Conservation (phyloP, 1,139 yeast genomes). For the Debaryomyces sp. region DNA sequence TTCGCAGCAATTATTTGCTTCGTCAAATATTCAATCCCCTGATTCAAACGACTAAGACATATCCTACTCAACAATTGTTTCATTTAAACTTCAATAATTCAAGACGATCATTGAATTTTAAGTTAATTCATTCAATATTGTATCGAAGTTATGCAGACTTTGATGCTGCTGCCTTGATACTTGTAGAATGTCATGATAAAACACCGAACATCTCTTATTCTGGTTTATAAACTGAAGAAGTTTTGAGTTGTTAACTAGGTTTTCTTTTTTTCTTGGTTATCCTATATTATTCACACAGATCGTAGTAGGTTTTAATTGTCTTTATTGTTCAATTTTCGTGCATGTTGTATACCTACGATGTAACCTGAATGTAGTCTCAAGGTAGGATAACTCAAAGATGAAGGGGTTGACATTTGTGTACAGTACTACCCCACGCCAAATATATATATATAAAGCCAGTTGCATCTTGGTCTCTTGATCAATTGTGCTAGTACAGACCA, state of each 20-base stretch:
- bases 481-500: neutral
- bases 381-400: neutral
- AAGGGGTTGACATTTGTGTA: neutral
- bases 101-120: too few relatives aligned
- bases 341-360: neutral
- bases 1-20: constrained; percentile 1
- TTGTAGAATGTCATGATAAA: too few relatives aligned
- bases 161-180: too few relatives aligned
- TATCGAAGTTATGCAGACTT: too few relatives aligned
- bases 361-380: neutral
- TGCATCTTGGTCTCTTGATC: neutral
- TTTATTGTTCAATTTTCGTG: neutral
- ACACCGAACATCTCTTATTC: too few relatives aligned
- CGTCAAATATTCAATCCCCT: neutral
- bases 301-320: neutral
- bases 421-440: constrained; percentile 1
- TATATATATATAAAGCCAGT: neutral
- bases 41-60: neutral
- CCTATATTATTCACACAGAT: neutral
- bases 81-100: neutral
- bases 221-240: too few relatives aligned
- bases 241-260: neutral
- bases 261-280: neutral
- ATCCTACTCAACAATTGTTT: neutral
- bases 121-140: too few relatives aligned